Conservation (phyloP, 176 grass and related monocot genomes). For the Triticum timopheevii region DNA sequence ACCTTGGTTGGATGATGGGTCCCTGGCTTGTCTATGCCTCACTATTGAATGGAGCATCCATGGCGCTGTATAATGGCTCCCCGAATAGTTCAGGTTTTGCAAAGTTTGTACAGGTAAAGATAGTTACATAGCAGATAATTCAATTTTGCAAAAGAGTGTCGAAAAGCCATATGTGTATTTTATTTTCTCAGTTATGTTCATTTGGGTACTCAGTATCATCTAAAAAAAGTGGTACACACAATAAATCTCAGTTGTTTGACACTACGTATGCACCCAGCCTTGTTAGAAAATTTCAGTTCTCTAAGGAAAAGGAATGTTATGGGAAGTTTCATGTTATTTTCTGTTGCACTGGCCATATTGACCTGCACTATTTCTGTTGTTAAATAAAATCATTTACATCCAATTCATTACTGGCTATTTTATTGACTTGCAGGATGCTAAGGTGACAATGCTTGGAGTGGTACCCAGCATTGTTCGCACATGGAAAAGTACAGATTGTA, state of each 20-base stretch:
- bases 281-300: slow-evolving; percentile 8
- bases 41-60: slow-evolving; percentile 93
- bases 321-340: slow-evolving; percentile 1
- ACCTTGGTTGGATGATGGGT: slow-evolving; percentile 99
- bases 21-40: slow-evolving; percentile 99
- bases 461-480: slow-evolving; percentile 92
- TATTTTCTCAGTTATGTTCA: not conserved
- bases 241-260: not conserved
- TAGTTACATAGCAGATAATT: not conserved
- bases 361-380: not conserved
- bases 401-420: not conserved
- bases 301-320: slow-evolving; percentile 1
- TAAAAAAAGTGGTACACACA: not conserved
- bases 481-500: slow-evolving; percentile 90
- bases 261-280: not conserved
- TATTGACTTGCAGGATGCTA: slow-evolving; percentile 69
- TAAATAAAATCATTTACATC: not conserved
- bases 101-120: slow-evolving; percentile 90
- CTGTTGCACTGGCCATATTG: not conserved
- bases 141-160: not conserved
- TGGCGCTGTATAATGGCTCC: slow-evolving; percentile 89
- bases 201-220: not conserved
- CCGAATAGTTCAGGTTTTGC: slow-evolving; percentile 80
- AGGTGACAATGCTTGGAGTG: slow-evolving; percentile 96
- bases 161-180: not conserved